Base-by-base conservation (phyloP, 2,329 filamentous ascomycete genomes). In the Septoria petroselini region DNA sequence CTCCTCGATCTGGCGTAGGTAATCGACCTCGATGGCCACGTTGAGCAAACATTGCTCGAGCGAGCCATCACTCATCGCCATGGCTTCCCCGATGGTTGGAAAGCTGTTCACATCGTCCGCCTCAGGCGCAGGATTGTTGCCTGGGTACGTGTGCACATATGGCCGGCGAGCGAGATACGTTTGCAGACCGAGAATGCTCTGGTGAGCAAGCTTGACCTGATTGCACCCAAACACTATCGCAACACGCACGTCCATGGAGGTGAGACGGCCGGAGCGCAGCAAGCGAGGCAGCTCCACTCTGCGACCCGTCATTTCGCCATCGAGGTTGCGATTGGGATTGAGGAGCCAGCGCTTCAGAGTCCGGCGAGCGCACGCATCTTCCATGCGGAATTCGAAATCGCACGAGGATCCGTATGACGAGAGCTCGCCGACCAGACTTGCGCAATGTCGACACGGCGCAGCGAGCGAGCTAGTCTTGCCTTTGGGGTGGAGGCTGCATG, bases 341-440 rank as follows among this genome's bases (percentile, higher is more conserved):
- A 30, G 11, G 7, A 46, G 23, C 43, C 17, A 39, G 23, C 43
- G 17, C 34, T 39, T 38, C n/a, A 46, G 23, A n/a, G 21, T n/a
- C 21, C 6, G 33, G 19, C 15, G 29, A 7, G 21, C 33, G 23
- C n/a, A 38, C 33, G 11, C 0, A 5, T 11, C 8, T 25, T 11
- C 14, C 25, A 42, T n/a, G 6, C 40, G 40, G 25, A 42, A 33
- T n/a, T 18, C 27, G 4, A 27, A 27, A 5, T 5, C 9, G 23
- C 23, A 27, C 23, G 9, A 27, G 23, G 23, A 27, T 5, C 23
- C 23, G n/a, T n/a, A 27, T 5, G 23, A 27, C 5, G 23, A 27
- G 23, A 9, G 23, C 5, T 27, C 23, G 5, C 9, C 23, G 23
- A 27, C 5, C 23, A 27, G 9, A 9, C 9, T 9, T 27, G 23